Evolutionary conservation across 768 basidiomycete species (phyloP), one percentile per base, ranked within the genome.

Genomic region (Gloeostereum incarnatum): DNA sequence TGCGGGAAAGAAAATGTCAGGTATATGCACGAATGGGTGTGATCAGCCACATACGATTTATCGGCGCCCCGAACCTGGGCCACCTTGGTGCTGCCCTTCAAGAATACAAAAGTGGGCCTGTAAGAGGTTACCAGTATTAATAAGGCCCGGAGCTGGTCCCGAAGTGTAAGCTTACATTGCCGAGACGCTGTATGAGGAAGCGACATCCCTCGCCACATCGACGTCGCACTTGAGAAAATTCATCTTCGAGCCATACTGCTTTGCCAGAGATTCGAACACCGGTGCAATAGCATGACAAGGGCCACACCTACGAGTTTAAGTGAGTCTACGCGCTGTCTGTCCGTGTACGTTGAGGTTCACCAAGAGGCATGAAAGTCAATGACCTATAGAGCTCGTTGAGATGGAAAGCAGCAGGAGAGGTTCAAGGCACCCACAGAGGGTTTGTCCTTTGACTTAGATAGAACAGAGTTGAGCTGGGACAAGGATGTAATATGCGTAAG

Each of bases 331-430:
- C 8, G 33, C 33, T 17, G 19, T 14, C 8, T 11, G 13, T 14
- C 14, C n/a, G 33, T 20, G 13, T 3, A 20, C 4, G 7, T 4
- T 34, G 29, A 13, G 13, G 47, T 60, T 46, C 46, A 85, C 87
- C 87, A 90, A 44, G 78, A 72, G 39, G 87, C 87, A 55, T 88
- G 83, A 51, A 90, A 90, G 59, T 90, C 87, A 43, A 90, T 85
- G 42, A 90, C 79, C 84, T 86, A 34, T n/a, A n/a, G n/a, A n/a
- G n/a, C n/a, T n/a, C n/a, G n/a, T n/a, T n/a, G n/a, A n/a, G n/a
- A n/a, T n/a, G 17, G 39, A 21, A 21, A 16, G 29, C 34, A 29
- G 30, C 26, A 44, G 44, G 29, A 21, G 18, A 39, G 21, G 22
- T 32, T 8, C 8, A 2, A 9, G 17, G 16, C 9, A 40, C 62